phyloP scores from a whole-genome alignment of 2,329 filamentous ascomycete species.

The Colletotrichum truncatum region DNA sequence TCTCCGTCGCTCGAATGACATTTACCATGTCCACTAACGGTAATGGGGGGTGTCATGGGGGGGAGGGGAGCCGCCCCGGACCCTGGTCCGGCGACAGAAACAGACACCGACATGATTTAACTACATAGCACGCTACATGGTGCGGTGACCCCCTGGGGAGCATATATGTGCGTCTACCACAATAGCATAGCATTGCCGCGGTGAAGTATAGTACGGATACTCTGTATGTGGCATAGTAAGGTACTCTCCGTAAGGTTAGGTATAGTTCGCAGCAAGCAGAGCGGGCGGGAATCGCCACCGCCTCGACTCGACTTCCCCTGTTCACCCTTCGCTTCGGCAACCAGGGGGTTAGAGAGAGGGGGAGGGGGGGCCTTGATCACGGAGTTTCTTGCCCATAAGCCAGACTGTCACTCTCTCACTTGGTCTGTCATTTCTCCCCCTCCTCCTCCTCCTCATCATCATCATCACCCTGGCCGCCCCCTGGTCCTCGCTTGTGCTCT shows the following conservation, averaged over 20 bases:
- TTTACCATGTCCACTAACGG: neutral
- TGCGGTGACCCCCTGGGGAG: too few species aligned
- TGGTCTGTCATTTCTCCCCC: neutral
- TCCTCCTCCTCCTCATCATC: neutral
- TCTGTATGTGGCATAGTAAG: neutral
- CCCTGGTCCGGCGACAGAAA: neutral
- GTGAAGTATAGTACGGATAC: neutral
- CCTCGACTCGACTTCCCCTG: constrained; percentile 11
- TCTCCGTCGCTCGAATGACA: neutral
- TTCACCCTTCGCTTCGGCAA: neutral
- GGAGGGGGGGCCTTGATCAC: too few species aligned
- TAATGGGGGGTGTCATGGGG: neutral
- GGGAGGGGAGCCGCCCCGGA: neutral
- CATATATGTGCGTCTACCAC: neutral
- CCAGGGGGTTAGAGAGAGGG: too few species aligned
- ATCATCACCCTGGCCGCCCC: neutral
- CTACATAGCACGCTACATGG: constrained; percentile 3
- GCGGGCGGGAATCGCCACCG: constrained; percentile 20
- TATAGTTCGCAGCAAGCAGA: too few species aligned
- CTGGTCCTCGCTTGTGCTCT: neutral
- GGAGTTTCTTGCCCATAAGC: too few species aligned
- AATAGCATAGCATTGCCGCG: neutral
- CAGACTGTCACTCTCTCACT: neutral
- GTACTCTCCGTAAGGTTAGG: neutral
- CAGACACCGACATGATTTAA: constrained; percentile 13